Base-by-base conservation (phyloP, 2,329 filamentous ascomycete species). In the Botrytis elliptica region DNA sequence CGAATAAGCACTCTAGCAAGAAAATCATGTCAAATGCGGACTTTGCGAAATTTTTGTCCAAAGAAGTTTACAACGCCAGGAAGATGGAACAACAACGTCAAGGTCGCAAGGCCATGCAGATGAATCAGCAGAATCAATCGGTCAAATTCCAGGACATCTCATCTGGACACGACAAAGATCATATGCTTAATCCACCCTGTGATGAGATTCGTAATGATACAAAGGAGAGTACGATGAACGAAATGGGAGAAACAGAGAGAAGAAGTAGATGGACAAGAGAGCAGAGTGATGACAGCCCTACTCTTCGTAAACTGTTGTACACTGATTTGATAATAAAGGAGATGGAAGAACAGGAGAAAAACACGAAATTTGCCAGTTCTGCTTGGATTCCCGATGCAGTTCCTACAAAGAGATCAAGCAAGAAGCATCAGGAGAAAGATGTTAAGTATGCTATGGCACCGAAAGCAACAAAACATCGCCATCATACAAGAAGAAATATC, bases 181-280 rank as follows among this genome's bases (percentile, higher is more conserved):
- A 14, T 18, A 18, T 33, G 52, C 1, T 18, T 6, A 33, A 18
- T 33, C n/a, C 5, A 29, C 0, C 16, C 25, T 16, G 1, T 16
- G 25, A n/a, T 52, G 25, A 52, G 49, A n/a, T 12, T 55, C 12
- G 1, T 2, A n/a, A 7, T 55, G 14, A 8, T n/a, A 6, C 49
- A n/a, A n/a, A 52, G 49, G 25, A n/a, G 25, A n/a, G 25, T 0
- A 12, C 0, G 25, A 6, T 6, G 3, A n/a, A 6, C n/a, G 33
- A 12, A 33, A 36, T 22, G 57, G 10, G 4, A 36, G n/a, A 59
- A 33, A 29, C 4, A 4, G 5, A 59, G 9, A 2, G 3, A 22
- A 36, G 8, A 22, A 22, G 8, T 33, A 36, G 29, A 36, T 2
- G 2, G 36, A 1, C 57, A 36, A 59, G 29, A 12, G 12, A 36